These are phyloP conservation scores for Collybiopsis confluens DNA, from an alignment of 768 basidiomycete species.

Conservation along the genomic window DNA sequence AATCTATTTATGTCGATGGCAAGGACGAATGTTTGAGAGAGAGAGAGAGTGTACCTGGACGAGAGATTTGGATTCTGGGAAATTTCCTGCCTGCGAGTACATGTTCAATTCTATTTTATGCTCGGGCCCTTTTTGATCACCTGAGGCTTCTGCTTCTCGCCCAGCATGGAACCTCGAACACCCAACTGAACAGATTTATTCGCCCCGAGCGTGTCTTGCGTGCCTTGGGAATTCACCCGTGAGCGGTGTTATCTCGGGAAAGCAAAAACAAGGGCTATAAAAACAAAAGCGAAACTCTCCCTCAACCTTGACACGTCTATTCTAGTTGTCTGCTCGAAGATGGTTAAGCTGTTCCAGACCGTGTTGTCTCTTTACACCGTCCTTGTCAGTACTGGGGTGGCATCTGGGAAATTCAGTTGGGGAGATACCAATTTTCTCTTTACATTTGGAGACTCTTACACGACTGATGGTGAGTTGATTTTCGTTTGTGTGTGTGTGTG, in stretches of 20 bases:
- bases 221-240: neutral
- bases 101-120: neutral
- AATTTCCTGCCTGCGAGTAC: too few species aligned
- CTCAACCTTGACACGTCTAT: neutral
- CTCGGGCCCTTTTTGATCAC: too few species aligned
- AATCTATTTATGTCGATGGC: too few species aligned
- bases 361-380: neutral
- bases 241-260: conserved; percentile 1
- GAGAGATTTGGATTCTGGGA: too few species aligned
- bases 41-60: too few species aligned
- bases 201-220: neutral
- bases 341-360: neutral
- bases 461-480: conserved; percentile 33
- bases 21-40: too few species aligned
- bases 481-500: too few species aligned
- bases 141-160: conserved; percentile 1
- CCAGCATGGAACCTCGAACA: neutral
- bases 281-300: neutral
- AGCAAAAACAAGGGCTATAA: neutral
- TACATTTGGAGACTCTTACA: conserved; percentile 64
- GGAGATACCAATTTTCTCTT: conserved; percentile 36
- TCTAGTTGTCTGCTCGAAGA: neutral
- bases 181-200: too few species aligned
- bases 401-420: conserved; percentile 3
- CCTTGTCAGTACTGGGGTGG: neutral